A percentile compares a stretch with the other conserved stretches of the same genome.
These are phyloP conservation scores for Chaetomium globosum DNA, from an alignment of 2,329 filamentous ascomycete species.

Conservation along the genomic window DNA sequence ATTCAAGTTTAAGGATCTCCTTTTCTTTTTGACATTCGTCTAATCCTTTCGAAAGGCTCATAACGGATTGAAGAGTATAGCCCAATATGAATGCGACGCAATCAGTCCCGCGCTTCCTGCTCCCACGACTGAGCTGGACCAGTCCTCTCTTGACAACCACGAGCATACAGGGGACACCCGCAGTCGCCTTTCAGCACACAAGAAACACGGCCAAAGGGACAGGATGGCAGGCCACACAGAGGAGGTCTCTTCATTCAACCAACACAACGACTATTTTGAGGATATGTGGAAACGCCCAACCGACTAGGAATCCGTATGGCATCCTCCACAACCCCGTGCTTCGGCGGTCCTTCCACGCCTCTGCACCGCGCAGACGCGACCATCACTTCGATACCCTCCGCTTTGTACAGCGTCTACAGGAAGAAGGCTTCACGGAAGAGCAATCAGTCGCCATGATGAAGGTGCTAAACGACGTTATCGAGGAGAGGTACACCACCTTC, in stretches of 20 bases:
- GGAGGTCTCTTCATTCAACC: slow-evolving; percentile 26
- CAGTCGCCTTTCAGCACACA: slow-evolving; percentile 27
- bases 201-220: slow-evolving; percentile 5
- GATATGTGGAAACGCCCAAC: background rate
- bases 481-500: slow-evolving; percentile 68
- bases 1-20: background rate
- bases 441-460: slow-evolving; percentile 99
- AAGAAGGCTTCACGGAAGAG: slow-evolving; percentile 92
- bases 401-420: slow-evolving; percentile 86
- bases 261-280: slow-evolving; percentile 9
- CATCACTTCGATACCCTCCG: slow-evolving; percentile 99
- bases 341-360: slow-evolving; percentile 67
- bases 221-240: slow-evolving; percentile 28
- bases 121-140: slow-evolving; percentile 60
- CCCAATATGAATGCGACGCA: slow-evolving; percentile 43
- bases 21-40: background rate
- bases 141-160: slow-evolving; percentile 40
- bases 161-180: slow-evolving; percentile 30
- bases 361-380: slow-evolving; percentile 64
- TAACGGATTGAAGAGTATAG: background rate
- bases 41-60: background rate
- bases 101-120: slow-evolving; percentile 56
- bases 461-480: slow-evolving; percentile 92
- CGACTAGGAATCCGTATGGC: slow-evolving; percentile 19
- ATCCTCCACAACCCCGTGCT: slow-evolving; percentile 39